phyloP scores from a whole-genome alignment of 768 basidiomycete species.

The Termitomyces sp. region DNA sequence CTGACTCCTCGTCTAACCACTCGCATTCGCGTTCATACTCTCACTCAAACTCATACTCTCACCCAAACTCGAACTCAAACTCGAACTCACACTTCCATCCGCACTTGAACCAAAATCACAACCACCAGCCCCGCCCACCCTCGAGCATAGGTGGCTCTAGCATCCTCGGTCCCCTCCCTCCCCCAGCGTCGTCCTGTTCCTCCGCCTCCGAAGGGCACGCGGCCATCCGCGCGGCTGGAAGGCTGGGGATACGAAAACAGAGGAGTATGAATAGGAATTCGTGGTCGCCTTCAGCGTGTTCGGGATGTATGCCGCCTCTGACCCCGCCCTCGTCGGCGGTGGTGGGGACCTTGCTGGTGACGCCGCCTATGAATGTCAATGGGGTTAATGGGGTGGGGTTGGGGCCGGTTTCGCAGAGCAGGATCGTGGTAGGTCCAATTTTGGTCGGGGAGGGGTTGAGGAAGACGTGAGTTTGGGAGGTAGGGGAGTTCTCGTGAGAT shows the following conservation, averaged over 20 bases:
- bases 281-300: conserved; percentile 33
- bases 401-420: background rate
- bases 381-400: background rate
- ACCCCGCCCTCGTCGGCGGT: background rate
- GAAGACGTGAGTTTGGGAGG: background rate
- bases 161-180: conserved; percentile 13
- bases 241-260: conserved; percentile 41
- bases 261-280: conserved; percentile 46
- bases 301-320: background rate
- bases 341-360: background rate
- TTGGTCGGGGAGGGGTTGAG: conserved; percentile 7
- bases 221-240: conserved; percentile 50
- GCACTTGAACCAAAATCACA: conserved; percentile 6
- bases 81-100: conserved; percentile 10
- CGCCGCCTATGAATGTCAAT: background rate
- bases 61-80: background rate
- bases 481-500: background rate
- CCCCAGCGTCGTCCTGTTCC: conserved; percentile 5
- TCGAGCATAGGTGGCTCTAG: conserved; percentile 18
- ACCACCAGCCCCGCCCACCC: conserved; percentile 4
- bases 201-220: conserved; percentile 22
- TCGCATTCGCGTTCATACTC: background rate
- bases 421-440: conserved; percentile 15
- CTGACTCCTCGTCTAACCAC: conserved; percentile 17
- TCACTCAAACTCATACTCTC: background rate